Percentiles rank a stretch among this genome's conserved stretches.
phyloP scores from a whole-genome alignment of 805 yeast species.

The Yamadazyma sp. region DNA sequence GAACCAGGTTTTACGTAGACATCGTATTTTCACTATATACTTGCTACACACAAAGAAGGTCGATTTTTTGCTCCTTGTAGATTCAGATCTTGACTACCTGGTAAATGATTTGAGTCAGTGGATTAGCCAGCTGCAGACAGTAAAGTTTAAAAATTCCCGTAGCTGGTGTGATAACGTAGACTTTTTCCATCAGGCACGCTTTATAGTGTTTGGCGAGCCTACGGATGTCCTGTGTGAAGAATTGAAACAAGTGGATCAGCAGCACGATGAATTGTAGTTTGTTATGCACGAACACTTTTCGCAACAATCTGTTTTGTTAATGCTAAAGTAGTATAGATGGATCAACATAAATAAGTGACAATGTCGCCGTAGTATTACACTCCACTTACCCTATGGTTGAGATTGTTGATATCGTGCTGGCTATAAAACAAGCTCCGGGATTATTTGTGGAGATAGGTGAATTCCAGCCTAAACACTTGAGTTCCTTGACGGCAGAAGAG shows the following conservation, averaged over 20 bases:
- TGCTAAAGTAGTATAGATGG: too few relatives aligned
- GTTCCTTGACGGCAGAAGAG: not conserved
- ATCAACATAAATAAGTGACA: too few relatives aligned
- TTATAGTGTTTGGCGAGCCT: constrained; percentile 12
- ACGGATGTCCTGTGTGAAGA: constrained; percentile 9
- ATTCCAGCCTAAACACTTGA: not conserved
- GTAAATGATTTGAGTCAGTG: constrained; percentile 8
- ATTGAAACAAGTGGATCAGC: not conserved
- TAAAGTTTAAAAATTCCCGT: constrained; percentile 6
- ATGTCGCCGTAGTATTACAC: too few relatives aligned
- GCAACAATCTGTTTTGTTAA: not conserved
- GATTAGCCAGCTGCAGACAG: constrained; percentile 11
- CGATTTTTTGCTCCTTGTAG: constrained; percentile 11
- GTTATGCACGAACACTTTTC: not conserved
- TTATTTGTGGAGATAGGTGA: not conserved
- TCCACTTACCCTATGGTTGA: too few relatives aligned
- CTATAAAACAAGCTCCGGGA: not conserved
- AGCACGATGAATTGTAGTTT: constrained; percentile 5
- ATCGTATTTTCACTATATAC: constrained; percentile 5
- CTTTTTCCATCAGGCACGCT: constrained; percentile 7
- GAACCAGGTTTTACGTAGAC: constrained; percentile 6
- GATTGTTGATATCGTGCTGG: not conserved
- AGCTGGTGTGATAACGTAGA: constrained; percentile 12
- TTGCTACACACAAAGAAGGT: constrained; percentile 1
- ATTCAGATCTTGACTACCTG: constrained; percentile 3